Evolutionary conservation across 371 early-diverging fungal genomes (phyloP).

Genomic region (Haplosporangium sp.): DNA sequence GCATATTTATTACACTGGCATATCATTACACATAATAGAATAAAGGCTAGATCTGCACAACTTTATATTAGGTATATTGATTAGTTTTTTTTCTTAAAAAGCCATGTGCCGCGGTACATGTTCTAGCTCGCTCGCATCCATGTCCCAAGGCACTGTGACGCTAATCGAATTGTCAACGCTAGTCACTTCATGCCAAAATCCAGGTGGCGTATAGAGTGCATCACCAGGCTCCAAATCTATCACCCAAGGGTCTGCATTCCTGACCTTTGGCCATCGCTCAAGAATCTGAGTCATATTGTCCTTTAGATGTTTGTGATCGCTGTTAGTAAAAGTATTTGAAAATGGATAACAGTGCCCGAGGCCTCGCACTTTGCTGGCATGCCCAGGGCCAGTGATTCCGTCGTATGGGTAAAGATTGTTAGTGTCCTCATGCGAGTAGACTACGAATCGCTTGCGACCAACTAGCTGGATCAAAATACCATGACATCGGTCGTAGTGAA

Average conservation of each 20-base stretch:
- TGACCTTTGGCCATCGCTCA: constrained; percentile 38
- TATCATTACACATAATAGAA: no score
- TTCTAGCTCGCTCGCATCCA: constrained; percentile 39
- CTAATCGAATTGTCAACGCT: constrained; percentile 52
- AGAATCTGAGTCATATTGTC: constrained; percentile 21
- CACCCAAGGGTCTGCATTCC: constrained; percentile 39
- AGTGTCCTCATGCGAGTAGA: constrained; percentile 49
- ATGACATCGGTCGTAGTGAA: constrained; percentile 56
- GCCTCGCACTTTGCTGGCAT: constrained; percentile 50
- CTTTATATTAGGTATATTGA: neutral
- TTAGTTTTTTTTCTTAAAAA: neutral
- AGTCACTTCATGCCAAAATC: constrained; percentile 59
- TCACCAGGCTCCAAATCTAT: constrained; percentile 55
- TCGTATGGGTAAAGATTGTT: constrained; percentile 39
- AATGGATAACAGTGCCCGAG: constrained; percentile 42
- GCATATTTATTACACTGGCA: neutral
- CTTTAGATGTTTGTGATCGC: constrained; percentile 1
- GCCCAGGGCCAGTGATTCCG: constrained; percentile 38
- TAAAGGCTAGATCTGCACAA: no score
- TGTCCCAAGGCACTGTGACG: constrained; percentile 58
- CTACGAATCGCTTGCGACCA: constrained; percentile 52
- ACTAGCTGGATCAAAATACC: constrained; percentile 51
- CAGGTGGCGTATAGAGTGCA: constrained; percentile 57
- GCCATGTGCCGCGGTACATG: constrained; percentile 50
- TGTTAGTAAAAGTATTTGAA: neutral